Conservation (phyloP, 495 filamentous ascomycete genomes). For the Neurospora discreta region DNA sequence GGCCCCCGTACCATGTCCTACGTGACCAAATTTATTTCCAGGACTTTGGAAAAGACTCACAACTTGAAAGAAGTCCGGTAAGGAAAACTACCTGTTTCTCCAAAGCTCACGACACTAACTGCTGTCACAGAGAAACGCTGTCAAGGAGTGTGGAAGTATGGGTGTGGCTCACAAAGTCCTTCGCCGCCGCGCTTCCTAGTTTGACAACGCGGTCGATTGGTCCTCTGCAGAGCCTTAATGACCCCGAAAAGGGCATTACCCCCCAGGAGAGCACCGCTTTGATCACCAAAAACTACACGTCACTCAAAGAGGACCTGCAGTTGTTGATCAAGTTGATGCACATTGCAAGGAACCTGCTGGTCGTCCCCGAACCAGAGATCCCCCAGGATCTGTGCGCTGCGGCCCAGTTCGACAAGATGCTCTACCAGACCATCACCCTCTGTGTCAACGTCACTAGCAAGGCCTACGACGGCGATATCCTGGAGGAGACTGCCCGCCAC, state of each 20-base stretch:
- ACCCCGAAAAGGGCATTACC: conserved; percentile 41
- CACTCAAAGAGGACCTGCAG: conserved; percentile 70
- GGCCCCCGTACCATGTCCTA: conserved; percentile 36
- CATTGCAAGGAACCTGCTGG: conserved; percentile 74
- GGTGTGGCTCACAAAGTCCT: conserved; percentile 47
- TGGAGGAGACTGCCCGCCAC: conserved; percentile 46
- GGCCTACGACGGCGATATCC: conserved; percentile 78
- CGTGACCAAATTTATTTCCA: conserved; percentile 38
- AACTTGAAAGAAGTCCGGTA: conserved; percentile 43
- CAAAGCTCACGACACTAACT: not conserved
- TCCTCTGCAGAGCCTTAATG: conserved; percentile 19
- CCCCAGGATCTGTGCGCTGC: conserved; percentile 80
- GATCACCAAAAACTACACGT: conserved; percentile 68
- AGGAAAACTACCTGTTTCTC: not conserved
- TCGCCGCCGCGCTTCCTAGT: conserved; percentile 26
- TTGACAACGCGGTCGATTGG: conserved; percentile 28
- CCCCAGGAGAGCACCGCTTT: conserved; percentile 51
- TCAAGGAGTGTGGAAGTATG: conserved; percentile 52
- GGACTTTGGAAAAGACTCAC: conserved; percentile 43
- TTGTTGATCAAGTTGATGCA: conserved; percentile 75
- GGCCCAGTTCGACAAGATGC: conserved; percentile 65
- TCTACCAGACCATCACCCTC: conserved; percentile 72
- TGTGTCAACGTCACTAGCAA: conserved; percentile 82
- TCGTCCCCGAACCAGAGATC: conserved; percentile 58
- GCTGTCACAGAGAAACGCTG: conserved; percentile 38